These are phyloP conservation scores for Leccinum cinnamomeum DNA, from an alignment of 1,284 basidiomycete species.

Conservation along the genomic window DNA sequence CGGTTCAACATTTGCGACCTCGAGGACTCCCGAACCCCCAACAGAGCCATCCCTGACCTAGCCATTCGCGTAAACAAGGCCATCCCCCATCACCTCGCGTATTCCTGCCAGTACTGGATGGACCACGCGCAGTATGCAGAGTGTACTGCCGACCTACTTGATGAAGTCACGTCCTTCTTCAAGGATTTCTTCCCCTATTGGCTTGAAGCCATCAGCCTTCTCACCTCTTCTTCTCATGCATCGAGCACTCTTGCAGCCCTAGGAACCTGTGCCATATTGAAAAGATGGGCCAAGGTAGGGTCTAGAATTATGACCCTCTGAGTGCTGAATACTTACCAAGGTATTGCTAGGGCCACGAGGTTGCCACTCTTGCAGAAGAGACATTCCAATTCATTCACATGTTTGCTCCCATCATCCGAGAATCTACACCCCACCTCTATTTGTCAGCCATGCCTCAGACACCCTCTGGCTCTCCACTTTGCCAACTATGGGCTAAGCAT, in stretches of 20 bases:
- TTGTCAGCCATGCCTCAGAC: conserved; percentile 29
- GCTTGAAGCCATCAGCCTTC: conserved; percentile 26
- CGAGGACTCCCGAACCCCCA: conserved; percentile 19
- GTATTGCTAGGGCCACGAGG: conserved; percentile 14
- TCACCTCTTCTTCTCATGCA: conserved; percentile 10
- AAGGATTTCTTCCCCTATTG: conserved; percentile 22
- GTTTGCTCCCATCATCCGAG: conserved; percentile 19
- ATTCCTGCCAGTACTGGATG: conserved; percentile 27
- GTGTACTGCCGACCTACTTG: conserved; percentile 14
- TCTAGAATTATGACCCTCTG: not conserved
- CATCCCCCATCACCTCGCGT: conserved; percentile 14
- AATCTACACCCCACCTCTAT: conserved; percentile 26
- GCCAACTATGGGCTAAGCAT: conserved; percentile 16
- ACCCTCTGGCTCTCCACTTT: conserved; percentile 19
- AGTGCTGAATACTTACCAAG: conserved; percentile 1
- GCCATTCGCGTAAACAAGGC: not conserved
- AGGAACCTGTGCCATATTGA: conserved; percentile 9
- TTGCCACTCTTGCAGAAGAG: conserved; percentile 24
- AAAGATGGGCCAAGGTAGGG: conserved; percentile 22
- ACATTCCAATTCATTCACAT: conserved; percentile 20
- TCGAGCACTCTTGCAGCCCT: conserved; percentile 14
- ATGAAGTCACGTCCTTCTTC: conserved; percentile 21
- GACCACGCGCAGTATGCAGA: conserved; percentile 13
- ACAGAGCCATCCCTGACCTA: conserved; percentile 10
- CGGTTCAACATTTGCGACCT: conserved; percentile 26